Conservation (phyloP, 345 rosid genomes). For the Eucalyptus cloeziana region DNA sequence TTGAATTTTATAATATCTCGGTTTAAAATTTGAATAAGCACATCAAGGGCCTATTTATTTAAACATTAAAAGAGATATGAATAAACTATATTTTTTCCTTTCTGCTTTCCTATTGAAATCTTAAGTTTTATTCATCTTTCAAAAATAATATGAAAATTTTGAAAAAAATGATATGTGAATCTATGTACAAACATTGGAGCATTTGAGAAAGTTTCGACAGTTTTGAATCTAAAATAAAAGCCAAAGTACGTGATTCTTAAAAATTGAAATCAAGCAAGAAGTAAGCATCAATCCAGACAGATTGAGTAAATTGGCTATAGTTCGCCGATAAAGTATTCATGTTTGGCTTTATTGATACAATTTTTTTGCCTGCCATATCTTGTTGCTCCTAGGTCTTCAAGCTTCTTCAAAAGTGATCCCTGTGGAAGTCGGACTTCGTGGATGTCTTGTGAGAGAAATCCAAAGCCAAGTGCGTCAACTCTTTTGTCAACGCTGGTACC, state of each 20-base stretch:
- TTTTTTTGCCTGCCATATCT: not conserved
- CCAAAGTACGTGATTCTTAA: not conserved
- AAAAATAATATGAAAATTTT: not conserved
- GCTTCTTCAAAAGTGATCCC: slow-evolving; percentile 55
- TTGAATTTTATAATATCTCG: not conserved
- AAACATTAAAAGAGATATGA: not conserved
- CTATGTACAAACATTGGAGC: not conserved
- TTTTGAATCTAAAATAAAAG: not conserved
- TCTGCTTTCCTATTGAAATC: not conserved
- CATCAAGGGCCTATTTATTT: not conserved
- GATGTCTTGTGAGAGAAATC: slow-evolving; percentile 77
- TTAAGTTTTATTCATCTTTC: not conserved
- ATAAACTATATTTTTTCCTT: not conserved
- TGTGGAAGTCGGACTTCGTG: slow-evolving; percentile 85
- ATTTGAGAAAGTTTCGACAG: not conserved
- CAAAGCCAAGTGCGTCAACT: slow-evolving; percentile 48
- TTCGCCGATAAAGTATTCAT: not conserved
- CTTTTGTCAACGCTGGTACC: slow-evolving; percentile 50
- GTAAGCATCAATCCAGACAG: not conserved
- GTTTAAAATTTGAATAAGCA: not conserved
- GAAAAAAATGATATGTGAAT: not conserved
- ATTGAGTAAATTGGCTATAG: not conserved
- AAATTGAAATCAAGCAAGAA: not conserved
- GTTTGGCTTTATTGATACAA: not conserved
- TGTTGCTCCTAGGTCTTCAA: not conserved